phyloP scores from a whole-genome alignment of 768 basidiomycete species.

The Psilocybe cyanescens region DNA sequence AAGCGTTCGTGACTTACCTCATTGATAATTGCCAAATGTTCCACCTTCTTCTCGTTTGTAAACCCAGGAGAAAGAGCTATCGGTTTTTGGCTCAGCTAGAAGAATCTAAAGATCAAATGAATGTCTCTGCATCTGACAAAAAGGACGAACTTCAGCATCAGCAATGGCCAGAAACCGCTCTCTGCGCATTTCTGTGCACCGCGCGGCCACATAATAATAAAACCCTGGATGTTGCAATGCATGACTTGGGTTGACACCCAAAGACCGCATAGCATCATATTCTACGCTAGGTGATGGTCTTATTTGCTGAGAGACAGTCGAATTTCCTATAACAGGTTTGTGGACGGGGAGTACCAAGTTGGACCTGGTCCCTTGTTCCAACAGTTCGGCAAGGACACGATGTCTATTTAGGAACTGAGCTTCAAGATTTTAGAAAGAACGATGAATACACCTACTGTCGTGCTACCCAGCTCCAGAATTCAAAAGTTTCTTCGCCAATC shows the following conservation, averaged over 20 bases:
- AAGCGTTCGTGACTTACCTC: slow-evolving; percentile 56
- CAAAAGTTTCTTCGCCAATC: slow-evolving; percentile 95
- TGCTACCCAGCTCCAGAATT: slow-evolving; percentile 97
- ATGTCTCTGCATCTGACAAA: neutral
- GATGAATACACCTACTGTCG: slow-evolving; percentile 66
- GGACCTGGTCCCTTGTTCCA: slow-evolving; percentile 78
- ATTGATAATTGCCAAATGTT: slow-evolving; percentile 80
- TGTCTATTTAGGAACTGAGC: slow-evolving; percentile 51
- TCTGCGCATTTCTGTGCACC: slow-evolving; percentile 79
- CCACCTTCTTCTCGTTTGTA: slow-evolving; percentile 89
- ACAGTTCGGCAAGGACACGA: slow-evolving; percentile 87
- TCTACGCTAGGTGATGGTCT: slow-evolving; percentile 35
- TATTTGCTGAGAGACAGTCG: slow-evolving; percentile 22
- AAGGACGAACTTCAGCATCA: slow-evolving; percentile 55
- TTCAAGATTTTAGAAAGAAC: neutral
- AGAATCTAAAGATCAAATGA: neutral
- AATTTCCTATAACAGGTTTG: slow-evolving; percentile 40
- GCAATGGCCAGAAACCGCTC: slow-evolving; percentile 65
- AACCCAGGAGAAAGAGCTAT: slow-evolving; percentile 66
- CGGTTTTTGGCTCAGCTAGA: slow-evolving; percentile 35
- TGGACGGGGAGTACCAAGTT: slow-evolving; percentile 66
- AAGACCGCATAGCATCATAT: slow-evolving; percentile 58
- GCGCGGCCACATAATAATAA: slow-evolving; percentile 89
- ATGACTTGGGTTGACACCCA: slow-evolving; percentile 80
- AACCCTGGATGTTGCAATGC: slow-evolving; percentile 91